Conservation (phyloP, 2,329 filamentous ascomycete species). For the Tolypocladium endophyticum region DNA sequence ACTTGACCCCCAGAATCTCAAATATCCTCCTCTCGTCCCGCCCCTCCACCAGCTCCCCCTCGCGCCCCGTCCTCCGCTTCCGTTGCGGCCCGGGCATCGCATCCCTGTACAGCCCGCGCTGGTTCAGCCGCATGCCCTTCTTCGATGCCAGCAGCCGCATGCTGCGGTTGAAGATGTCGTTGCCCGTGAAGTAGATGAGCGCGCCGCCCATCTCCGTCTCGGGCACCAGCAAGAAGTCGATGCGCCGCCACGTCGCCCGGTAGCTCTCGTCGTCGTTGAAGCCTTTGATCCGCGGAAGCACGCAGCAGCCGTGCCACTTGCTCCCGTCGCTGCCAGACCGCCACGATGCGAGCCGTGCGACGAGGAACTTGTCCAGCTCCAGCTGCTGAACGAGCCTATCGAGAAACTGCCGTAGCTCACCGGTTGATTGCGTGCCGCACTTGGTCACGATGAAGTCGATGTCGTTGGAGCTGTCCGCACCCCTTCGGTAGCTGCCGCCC, state of each 20-base stretch:
- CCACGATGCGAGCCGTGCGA: conserved; percentile 54
- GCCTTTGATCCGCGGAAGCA: conserved; percentile 41
- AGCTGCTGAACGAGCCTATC: conserved; percentile 53
- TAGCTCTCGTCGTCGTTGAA: conserved; percentile 19
- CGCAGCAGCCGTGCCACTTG: conserved; percentile 84
- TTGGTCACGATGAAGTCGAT: conserved; percentile 80
- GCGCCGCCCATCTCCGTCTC: conserved; percentile 72
- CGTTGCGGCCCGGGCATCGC: conserved; percentile 49
- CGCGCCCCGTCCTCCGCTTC: conserved; percentile 47
- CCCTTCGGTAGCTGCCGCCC: conserved; percentile 77
- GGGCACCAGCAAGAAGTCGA: conserved; percentile 79
- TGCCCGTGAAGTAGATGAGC: conserved; percentile 89
- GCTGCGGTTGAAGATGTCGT: conserved; percentile 89
- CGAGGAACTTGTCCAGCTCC: conserved; percentile 53
- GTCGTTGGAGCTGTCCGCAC: conserved; percentile 63
- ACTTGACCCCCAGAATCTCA: conserved; percentile 70
- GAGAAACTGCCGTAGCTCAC: conserved; percentile 52
- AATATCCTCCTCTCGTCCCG: conserved; percentile 72
- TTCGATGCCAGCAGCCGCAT: conserved; percentile 69
- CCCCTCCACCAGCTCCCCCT: conserved; percentile 64
- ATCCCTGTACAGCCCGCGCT: conserved; percentile 66
- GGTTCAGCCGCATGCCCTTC: conserved; percentile 78
- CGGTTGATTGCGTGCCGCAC: conserved; percentile 37
- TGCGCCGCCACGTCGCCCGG: conserved; percentile 57
- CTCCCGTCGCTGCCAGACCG: conserved; percentile 42